Conservation (phyloP, 108 stramenopile species). For the Bacterosira constricta region DNA sequence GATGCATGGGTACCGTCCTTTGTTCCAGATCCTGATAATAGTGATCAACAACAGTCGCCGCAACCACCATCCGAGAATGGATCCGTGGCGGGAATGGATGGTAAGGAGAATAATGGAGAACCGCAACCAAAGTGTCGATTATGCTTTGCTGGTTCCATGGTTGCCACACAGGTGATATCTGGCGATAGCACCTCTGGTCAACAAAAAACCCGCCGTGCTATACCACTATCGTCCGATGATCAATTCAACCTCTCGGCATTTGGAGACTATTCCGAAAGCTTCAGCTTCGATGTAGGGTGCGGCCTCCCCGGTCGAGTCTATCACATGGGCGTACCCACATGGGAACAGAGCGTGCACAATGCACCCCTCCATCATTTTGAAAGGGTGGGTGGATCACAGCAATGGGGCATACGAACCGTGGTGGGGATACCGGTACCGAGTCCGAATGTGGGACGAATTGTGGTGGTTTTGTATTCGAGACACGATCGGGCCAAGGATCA, state of each 20-base stretch:
- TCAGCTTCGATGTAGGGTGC: constrained; percentile 87
- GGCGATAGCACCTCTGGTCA: constrained; percentile 47
- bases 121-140: constrained; percentile 66
- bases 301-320: constrained; percentile 85
- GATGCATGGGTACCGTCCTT: constrained; percentile 92
- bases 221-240: constrained; percentile 56
- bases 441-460: constrained; percentile 84
- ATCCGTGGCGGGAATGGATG: neutral
- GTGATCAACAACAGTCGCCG: neutral
- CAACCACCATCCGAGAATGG: constrained; percentile 2
- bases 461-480: constrained; percentile 78
- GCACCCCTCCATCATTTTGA: constrained; percentile 86
- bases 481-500: constrained; percentile 77
- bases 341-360: constrained; percentile 86
- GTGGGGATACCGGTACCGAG: constrained; percentile 82
- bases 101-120: neutral
- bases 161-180: constrained; percentile 48
- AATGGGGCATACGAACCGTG: constrained; percentile 87
- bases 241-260: constrained; percentile 78
- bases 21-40: constrained; percentile 51
- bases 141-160: constrained; percentile 87
- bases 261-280: constrained; percentile 86
- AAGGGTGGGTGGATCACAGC: constrained; percentile 76
- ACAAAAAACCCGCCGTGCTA: constrained; percentile 17
- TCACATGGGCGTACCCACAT: constrained; percentile 75